Conservation (phyloP, 257 asterid genomes). For the Gardenia jasminoides region DNA sequence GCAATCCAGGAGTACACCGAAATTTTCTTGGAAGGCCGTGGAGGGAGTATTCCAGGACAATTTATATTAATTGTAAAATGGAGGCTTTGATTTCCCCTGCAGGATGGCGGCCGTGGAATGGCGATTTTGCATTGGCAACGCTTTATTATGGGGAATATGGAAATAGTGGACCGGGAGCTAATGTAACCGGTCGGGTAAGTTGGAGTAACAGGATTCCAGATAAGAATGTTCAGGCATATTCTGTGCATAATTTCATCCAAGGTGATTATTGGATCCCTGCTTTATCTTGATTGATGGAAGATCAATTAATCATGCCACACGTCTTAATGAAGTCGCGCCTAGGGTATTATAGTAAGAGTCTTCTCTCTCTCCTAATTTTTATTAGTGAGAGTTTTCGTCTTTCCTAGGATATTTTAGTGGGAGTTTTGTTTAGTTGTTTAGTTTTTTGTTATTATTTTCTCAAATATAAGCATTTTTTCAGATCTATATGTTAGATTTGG, state of each 20-base stretch:
- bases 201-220: slow-evolving; percentile 51
- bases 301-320: not conserved
- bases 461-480: no score
- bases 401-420: no score
- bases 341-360: no score
- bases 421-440: no score
- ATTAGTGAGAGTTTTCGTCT: no score
- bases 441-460: no score
- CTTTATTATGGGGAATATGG: slow-evolving; percentile 45
- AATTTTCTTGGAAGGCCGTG: slow-evolving; percentile 56
- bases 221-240: slow-evolving; percentile 33
- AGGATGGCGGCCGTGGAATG: slow-evolving; percentile 55
- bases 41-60: slow-evolving; percentile 53
- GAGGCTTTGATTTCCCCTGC: slow-evolving; percentile 35
- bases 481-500: no score
- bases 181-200: slow-evolving; percentile 24
- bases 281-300: slow-evolving; percentile 5
- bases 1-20: slow-evolving; percentile 36
- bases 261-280: slow-evolving; percentile 46
- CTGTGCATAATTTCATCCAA: slow-evolving; percentile 49
- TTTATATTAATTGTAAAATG: slow-evolving; percentile 32
- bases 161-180: slow-evolving; percentile 34
- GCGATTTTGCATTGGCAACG: slow-evolving; percentile 42
- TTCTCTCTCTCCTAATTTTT: no score
- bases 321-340: no score